These are phyloP conservation scores for Populus hybrid DNA, from an alignment of 441 rosid species.

Conservation along the genomic window DNA sequence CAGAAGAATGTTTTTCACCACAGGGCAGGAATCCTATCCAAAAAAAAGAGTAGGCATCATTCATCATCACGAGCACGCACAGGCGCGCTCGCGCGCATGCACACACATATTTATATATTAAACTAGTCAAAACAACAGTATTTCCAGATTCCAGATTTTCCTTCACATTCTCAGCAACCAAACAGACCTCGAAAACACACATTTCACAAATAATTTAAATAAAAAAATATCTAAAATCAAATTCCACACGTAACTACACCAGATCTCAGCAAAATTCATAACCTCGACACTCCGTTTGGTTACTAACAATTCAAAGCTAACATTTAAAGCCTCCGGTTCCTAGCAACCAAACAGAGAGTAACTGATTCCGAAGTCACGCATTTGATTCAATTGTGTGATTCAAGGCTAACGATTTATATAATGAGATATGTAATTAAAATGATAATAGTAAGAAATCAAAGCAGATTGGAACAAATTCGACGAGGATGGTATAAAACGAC, in stretches of 20 bases:
- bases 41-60: background rate
- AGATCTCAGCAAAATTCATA: constrained; percentile 32
- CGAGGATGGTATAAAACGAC: background rate
- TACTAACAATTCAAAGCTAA: background rate
- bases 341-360: constrained; percentile 4
- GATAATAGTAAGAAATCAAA: constrained; percentile 23
- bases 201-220: background rate
- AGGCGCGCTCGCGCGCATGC: no score
- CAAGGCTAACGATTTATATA: background rate
- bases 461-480: constrained; percentile 38
- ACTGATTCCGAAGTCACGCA: background rate
- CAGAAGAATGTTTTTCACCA: constrained; percentile 80
- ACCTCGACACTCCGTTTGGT: constrained; percentile 11
- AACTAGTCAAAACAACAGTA: background rate
- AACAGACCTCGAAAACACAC: background rate
- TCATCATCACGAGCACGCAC: no score
- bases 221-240: background rate
- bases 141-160: background rate
- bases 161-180: background rate
- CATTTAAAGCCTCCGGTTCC: background rate
- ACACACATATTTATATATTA: no score
- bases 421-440: background rate
- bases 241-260: constrained; percentile 2
- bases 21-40: constrained; percentile 64
- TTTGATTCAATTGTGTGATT: constrained; percentile 1